Evolutionary conservation across 2,329 filamentous ascomycete species (phyloP).

Genomic region (Aureobasidium leucospermi): DNA sequence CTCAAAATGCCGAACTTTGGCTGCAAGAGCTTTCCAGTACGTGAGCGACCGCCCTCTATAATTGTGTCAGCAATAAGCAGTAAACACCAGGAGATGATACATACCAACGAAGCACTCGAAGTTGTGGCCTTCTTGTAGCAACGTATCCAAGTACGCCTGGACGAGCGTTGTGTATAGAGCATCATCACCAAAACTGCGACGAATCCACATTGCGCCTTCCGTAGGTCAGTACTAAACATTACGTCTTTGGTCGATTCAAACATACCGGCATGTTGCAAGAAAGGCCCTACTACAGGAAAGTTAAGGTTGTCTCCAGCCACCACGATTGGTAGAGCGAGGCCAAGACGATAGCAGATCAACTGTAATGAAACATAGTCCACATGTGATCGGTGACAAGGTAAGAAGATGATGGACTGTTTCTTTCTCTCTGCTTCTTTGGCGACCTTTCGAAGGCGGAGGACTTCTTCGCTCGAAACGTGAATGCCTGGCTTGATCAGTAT

Average conservation of each 20-base stretch:
- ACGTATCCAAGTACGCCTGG: conserved; percentile 88
- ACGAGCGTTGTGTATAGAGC: conserved; percentile 86
- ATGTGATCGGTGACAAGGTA: conserved; percentile 90
- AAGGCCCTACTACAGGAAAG: conserved; percentile 80
- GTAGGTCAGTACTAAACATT: background rate
- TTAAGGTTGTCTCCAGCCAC: conserved; percentile 96
- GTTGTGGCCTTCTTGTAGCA: conserved; percentile 86
- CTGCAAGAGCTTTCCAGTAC: conserved; percentile 86
- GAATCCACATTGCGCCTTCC: conserved; percentile 83
- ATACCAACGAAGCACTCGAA: conserved; percentile 80
- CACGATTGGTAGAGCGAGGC: conserved; percentile 80
- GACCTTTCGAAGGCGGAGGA: conserved; percentile 71
- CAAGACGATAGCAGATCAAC: conserved; percentile 88
- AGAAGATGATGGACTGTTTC: conserved; percentile 91
- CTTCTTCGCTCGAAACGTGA: conserved; percentile 91
- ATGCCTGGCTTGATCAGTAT: conserved; percentile 47
- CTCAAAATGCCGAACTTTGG: conserved; percentile 94
- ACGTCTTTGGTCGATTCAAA: background rate
- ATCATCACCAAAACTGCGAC: conserved; percentile 86
- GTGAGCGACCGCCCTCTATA: conserved; percentile 74
- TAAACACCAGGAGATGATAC: background rate
- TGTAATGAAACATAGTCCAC: conserved; percentile 95
- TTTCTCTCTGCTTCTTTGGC: conserved; percentile 76
- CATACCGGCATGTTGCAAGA: conserved; percentile 80
- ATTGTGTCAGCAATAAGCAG: background rate